Conservation (phyloP, 2,329 filamentous ascomycete genomes). For the Aspergillus sp. region DNA sequence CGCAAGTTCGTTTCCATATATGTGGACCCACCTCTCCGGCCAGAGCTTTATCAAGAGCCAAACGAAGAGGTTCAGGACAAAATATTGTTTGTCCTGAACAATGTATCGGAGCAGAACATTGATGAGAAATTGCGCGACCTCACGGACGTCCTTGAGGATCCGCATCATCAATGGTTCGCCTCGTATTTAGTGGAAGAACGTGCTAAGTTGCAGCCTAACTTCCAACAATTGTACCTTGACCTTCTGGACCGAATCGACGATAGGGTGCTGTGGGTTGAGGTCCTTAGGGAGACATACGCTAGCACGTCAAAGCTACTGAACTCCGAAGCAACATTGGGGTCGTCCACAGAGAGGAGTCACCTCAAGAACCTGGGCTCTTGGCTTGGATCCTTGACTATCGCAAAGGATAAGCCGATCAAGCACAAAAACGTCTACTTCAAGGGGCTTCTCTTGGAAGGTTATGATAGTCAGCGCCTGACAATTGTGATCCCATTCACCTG, state of each 20-base stretch:
- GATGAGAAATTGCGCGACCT: slow-evolving; percentile 81
- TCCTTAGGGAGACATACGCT: slow-evolving; percentile 89
- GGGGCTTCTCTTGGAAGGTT: slow-evolving; percentile 87
- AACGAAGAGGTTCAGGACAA: slow-evolving; percentile 84
- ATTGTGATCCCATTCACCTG: slow-evolving; percentile 97
- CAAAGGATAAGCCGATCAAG: slow-evolving; percentile 90
- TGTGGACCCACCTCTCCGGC: slow-evolving; percentile 66
- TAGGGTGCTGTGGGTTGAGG: slow-evolving; percentile 76
- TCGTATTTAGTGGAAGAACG: slow-evolving; percentile 92
- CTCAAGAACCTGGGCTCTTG: slow-evolving; percentile 92
- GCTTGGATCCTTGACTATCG: slow-evolving; percentile 90
- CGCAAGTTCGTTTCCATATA: slow-evolving; percentile 77
- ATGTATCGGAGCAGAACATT: slow-evolving; percentile 87
- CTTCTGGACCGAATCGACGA: slow-evolving; percentile 81
- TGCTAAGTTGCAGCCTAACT: slow-evolving; percentile 96
- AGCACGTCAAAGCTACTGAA: slow-evolving; percentile 86
- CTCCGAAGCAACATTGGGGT: slow-evolving; percentile 81
- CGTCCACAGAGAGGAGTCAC: slow-evolving; percentile 78
- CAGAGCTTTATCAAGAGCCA: slow-evolving; percentile 74
- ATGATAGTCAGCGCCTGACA: slow-evolving; percentile 85
- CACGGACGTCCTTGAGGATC: slow-evolving; percentile 71
- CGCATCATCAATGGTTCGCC: slow-evolving; percentile 95
- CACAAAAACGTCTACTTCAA: slow-evolving; percentile 98
- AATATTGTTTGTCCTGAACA: slow-evolving; percentile 94
- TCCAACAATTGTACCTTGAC: slow-evolving; percentile 88